phyloP scores from a whole-genome alignment of 768 basidiomycete genomes.

The Lactarius evosmus region DNA sequence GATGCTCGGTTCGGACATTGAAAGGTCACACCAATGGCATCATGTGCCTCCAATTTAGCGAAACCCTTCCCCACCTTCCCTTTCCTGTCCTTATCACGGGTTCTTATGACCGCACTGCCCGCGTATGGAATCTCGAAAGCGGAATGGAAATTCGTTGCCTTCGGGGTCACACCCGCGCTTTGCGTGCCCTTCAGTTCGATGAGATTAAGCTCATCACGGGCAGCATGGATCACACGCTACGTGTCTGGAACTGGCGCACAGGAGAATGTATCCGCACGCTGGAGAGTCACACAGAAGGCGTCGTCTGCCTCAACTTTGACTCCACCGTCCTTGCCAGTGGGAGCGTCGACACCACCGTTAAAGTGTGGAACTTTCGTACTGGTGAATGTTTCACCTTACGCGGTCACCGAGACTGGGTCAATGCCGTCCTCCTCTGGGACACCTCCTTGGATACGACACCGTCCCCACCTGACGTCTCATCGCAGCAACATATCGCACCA shows the following conservation, averaged over 20 bases:
- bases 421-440: conserved; percentile 93
- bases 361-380: conserved; percentile 90
- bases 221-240: conserved; percentile 92
- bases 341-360: conserved; percentile 91
- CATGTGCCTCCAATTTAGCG: conserved; percentile 95
- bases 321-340: conserved; percentile 89
- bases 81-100: conserved; percentile 97
- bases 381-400: conserved; percentile 89
- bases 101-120: conserved; percentile 90
- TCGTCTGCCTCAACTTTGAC: conserved; percentile 90
- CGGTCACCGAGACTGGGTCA: conserved; percentile 96
- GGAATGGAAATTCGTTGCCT: conserved; percentile 80
- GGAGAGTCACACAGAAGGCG: conserved; percentile 86
- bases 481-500: conserved; percentile 58
- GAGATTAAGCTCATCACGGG: conserved; percentile 93
- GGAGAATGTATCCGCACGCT: conserved; percentile 86
- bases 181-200: conserved; percentile 93
- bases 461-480: conserved; percentile 33
- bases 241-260: conserved; percentile 94
- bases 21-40: conserved; percentile 94
- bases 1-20: conserved; percentile 78
- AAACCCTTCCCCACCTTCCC: conserved; percentile 73
- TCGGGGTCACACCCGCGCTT: conserved; percentile 87
- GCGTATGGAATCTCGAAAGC: conserved; percentile 96
- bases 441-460: conserved; percentile 37